phyloP scores from a whole-genome alignment of 1,284 basidiomycete species.

The Ceratobasidium sp. region DNA sequence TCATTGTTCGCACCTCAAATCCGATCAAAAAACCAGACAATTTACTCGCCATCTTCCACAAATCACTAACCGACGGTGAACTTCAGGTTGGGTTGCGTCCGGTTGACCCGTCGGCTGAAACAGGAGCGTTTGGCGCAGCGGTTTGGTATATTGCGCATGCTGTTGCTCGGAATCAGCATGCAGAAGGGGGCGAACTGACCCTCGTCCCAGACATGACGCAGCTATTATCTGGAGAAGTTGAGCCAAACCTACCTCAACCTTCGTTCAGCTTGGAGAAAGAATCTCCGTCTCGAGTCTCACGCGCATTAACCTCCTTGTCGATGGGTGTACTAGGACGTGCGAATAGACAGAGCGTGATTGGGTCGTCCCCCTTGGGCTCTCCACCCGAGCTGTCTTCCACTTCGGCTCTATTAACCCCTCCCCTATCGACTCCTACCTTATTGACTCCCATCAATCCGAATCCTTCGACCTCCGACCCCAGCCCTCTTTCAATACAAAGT shows the following conservation, averaged over 20 bases:
- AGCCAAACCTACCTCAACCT: not conserved
- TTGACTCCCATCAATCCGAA: no score
- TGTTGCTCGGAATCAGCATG: not conserved
- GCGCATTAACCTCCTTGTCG: slow-evolving; percentile 5
- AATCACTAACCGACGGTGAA: not conserved
- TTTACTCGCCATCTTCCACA: slow-evolving; percentile 17
- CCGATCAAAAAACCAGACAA: slow-evolving; percentile 29
- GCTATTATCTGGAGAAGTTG: not conserved
- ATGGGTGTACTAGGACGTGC: not conserved
- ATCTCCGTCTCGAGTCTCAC: not conserved
- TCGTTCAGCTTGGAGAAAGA: not conserved
- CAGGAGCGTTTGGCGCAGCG: slow-evolving; percentile 12
- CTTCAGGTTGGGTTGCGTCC: slow-evolving; percentile 20
- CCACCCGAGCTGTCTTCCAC: not conserved
- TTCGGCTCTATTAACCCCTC: not conserved
- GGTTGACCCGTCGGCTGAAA: not conserved
- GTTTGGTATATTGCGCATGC: slow-evolving; percentile 16
- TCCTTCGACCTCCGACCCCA: not conserved
- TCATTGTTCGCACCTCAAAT: slow-evolving; percentile 30
- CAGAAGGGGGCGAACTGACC: not conserved
- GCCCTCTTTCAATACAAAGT: not conserved
- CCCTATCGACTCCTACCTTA: not conserved
- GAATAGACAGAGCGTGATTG: not conserved
- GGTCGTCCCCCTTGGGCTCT: not conserved
- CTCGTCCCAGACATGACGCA: slow-evolving; percentile 4